phyloP scores from a whole-genome alignment of 2,329 filamentous ascomycete genomes.

The Verticillium klebahnii region DNA sequence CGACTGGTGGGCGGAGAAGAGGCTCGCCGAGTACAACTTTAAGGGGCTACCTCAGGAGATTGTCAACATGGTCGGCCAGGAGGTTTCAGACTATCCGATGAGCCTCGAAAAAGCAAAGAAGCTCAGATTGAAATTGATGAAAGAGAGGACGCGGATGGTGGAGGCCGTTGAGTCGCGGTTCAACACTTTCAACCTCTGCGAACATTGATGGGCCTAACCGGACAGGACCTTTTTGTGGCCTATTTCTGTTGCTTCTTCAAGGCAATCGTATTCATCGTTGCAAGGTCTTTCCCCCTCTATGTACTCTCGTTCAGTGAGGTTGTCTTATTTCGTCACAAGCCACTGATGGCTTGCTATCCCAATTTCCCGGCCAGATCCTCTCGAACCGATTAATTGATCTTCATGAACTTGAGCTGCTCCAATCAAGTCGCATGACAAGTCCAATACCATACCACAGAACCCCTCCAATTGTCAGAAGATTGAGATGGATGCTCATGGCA shows the following conservation, averaged over 20 bases:
- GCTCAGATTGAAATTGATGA: conserved; percentile 19
- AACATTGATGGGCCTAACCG: conserved; percentile 12
- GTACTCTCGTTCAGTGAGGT: no score
- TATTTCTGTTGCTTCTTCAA: no score
- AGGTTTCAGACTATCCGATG: conserved; percentile 18
- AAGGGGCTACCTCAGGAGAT: conserved; percentile 7
- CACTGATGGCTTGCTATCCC: no score
- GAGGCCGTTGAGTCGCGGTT: conserved; percentile 1
- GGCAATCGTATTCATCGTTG: no score
- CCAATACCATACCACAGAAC: conserved; percentile 24
- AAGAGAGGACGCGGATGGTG: conserved; percentile 16
- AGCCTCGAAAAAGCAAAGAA: conserved; percentile 16
- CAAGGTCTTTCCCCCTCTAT: no score
- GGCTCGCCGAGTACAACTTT: background rate
- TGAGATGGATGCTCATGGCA: conserved; percentile 38
- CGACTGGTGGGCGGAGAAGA: conserved; percentile 29
- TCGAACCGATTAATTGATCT: no score
- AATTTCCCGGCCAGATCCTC: no score
- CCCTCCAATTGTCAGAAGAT: conserved; percentile 28
- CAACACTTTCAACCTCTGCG: conserved; percentile 17
- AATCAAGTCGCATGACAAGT: conserved; percentile 17
- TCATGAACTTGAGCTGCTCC: no score
- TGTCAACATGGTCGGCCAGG: conserved; percentile 8
- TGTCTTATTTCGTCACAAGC: no score
- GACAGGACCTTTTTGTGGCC: no score